A percentile compares a stretch with the other conserved stretches of the same genome.
Conservation (phyloP, 1,284 basidiomycete genomes). For the Erythrobasidium hasegawianum region DNA sequence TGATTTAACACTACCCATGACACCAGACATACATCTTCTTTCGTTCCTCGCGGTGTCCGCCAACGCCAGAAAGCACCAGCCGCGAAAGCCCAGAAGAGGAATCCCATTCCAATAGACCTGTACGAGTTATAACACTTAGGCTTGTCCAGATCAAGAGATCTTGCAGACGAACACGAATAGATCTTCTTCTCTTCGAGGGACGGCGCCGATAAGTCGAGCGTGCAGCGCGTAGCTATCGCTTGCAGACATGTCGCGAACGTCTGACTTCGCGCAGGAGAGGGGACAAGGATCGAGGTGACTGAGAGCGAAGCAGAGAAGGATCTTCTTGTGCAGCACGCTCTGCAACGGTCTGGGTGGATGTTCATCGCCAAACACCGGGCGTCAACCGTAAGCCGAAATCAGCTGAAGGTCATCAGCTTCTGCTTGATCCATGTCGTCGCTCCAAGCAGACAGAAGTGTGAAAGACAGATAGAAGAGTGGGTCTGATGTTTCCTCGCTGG, state of each 20-base stretch:
- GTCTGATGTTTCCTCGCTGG: too few species aligned
- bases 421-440: too few species aligned
- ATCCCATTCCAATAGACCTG: slow-evolving; percentile 15
- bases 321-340: too few species aligned
- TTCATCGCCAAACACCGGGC: too few species aligned
- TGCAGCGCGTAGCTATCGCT: slow-evolving; percentile 29
- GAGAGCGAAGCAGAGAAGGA: too few species aligned
- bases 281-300: too few species aligned
- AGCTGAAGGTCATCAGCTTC: too few species aligned
- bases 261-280: too few species aligned
- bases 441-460: too few species aligned
- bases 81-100: slow-evolving; percentile 16
- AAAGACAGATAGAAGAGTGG: too few species aligned
- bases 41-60: not conserved
- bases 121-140: not conserved
- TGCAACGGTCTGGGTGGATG: too few species aligned
- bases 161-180: slow-evolving; percentile 19
- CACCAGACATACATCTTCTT: slow-evolving; percentile 3
- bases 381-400: too few species aligned
- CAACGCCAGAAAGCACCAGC: slow-evolving; percentile 10
- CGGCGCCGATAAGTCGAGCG: slow-evolving; percentile 28
- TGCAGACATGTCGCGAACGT: slow-evolving; percentile 14
- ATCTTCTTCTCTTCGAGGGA: slow-evolving; percentile 13
- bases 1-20: not conserved
- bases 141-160: not conserved